Percentiles rank a stretch among this genome's conserved stretches.
These are phyloP conservation scores for Colletotrichum sp. DNA, from an alignment of 2,329 filamentous ascomycete genomes.

Conservation along the genomic window DNA sequence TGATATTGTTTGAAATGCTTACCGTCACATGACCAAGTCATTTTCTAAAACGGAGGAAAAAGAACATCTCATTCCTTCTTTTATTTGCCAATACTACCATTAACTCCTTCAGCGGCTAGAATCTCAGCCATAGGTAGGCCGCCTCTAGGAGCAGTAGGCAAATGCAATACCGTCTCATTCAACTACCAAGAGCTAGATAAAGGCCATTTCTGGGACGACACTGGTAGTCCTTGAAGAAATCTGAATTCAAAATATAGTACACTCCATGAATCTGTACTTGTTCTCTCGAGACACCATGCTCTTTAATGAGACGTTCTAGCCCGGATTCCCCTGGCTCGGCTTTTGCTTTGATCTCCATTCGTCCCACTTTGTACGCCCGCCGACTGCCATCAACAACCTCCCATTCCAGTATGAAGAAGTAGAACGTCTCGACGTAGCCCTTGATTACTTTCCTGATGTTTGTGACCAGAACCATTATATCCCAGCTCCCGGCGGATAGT, in stretches of 20 bases:
- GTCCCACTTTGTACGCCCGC: neutral
- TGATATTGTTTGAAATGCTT: neutral
- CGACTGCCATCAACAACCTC: neutral
- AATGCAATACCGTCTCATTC: neutral
- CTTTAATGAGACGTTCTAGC: neutral
- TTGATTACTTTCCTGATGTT: neutral
- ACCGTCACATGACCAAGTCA: rapidly evolving
- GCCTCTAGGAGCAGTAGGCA: neutral
- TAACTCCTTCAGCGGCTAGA: neutral
- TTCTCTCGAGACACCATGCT: neutral
- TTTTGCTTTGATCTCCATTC: neutral
- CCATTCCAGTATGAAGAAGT: neutral
- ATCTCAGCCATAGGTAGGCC: neutral
- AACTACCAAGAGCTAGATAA: neutral
- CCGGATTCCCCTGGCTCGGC: neutral
- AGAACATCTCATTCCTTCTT: neutral
- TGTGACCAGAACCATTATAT: neutral
- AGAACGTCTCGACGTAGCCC: neutral
- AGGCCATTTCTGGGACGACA: neutral
- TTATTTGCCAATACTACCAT: neutral
- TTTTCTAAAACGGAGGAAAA: rapidly evolving
- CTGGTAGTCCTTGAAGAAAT: neutral
- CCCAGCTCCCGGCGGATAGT: neutral
- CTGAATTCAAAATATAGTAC: neutral
- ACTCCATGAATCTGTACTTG: neutral